phyloP scores from a whole-genome alignment of 2,329 filamentous ascomycete species.

The Phialophora tarda region DNA sequence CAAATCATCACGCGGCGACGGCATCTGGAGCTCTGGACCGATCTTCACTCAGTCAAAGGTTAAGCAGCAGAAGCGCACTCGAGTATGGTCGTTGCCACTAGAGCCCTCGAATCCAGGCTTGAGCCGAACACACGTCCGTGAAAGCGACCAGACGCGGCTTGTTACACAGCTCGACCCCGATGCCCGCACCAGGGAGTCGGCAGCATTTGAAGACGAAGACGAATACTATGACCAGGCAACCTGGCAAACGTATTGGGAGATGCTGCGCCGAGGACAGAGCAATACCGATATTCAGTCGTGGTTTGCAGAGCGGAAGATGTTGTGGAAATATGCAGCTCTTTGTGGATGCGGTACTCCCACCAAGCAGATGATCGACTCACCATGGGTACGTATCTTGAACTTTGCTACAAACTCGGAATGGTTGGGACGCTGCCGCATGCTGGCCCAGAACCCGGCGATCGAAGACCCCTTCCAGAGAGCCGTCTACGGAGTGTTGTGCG shows the following conservation, averaged over 20 bases:
- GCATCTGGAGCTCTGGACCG: conserved; percentile 87
- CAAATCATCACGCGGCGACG: conserved; percentile 73
- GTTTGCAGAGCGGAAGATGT: conserved; percentile 83
- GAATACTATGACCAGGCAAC: conserved; percentile 87
- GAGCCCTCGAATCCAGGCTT: conserved; percentile 65
- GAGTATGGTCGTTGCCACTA: conserved; percentile 68
- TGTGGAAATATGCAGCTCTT: conserved; percentile 85
- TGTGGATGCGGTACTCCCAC: conserved; percentile 59
- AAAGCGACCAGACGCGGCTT: conserved; percentile 58
- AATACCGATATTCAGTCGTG: conserved; percentile 78
- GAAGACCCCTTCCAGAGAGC: conserved; percentile 81
- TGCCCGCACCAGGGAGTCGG: conserved; percentile 77
- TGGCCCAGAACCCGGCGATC: conserved; percentile 64
- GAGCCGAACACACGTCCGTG: conserved; percentile 60
- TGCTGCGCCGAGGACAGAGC: conserved; percentile 81
- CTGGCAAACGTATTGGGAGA: conserved; percentile 93
- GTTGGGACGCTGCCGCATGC: conserved; percentile 39
- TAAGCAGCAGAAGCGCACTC: conserved; percentile 84
- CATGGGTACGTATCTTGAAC: conserved; percentile 38
- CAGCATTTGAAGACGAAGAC: conserved; percentile 79
- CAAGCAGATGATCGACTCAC: conserved; percentile 48
- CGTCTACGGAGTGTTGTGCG: conserved; percentile 87
- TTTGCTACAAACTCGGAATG: conserved; percentile 38
- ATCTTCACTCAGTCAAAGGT: conserved; percentile 88
- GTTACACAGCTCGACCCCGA: conserved; percentile 93